Evolutionary conservation across 2,329 filamentous ascomycete species (phyloP).

Genomic region (Diplodia sapinea): DNA sequence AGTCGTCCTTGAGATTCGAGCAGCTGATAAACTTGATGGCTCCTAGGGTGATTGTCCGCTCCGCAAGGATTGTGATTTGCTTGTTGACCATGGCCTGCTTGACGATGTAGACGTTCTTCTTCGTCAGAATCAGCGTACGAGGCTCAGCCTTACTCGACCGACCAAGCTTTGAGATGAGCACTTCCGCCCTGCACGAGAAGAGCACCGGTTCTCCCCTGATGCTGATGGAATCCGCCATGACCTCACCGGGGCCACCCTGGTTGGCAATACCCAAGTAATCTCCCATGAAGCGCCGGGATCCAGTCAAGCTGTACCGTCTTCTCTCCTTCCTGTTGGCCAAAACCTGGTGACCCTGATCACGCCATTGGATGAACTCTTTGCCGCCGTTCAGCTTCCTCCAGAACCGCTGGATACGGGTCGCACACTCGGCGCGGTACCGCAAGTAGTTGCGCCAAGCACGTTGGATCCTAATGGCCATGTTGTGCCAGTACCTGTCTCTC

Average conservation of each 20-base stretch:
- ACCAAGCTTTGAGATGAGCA: constrained; percentile 92
- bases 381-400: constrained; percentile 94
- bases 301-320: constrained; percentile 85
- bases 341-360: constrained; percentile 84
- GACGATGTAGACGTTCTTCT: constrained; percentile 85
- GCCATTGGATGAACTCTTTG: constrained; percentile 83
- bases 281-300: constrained; percentile 88
- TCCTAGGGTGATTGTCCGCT: constrained; percentile 81
- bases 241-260: constrained; percentile 75
- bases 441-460: constrained; percentile 96
- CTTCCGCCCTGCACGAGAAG: constrained; percentile 90
- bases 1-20: constrained; percentile 87
- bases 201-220: constrained; percentile 76
- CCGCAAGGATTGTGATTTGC: constrained; percentile 79
- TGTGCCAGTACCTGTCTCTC: constrained; percentile 98
- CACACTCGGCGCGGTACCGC: constrained; percentile 88
- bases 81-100: constrained; percentile 82
- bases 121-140: constrained; percentile 82
- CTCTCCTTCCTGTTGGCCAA: constrained; percentile 88
- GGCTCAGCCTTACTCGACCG: constrained; percentile 93
- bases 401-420: constrained; percentile 90
- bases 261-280: constrained; percentile 93
- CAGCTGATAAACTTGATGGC: constrained; percentile 86
- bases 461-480: constrained; percentile 98
- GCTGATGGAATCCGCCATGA: constrained; percentile 76